Conservation (phyloP, 2,329 filamentous ascomycete genomes). For the Cercospora citrullina region DNA sequence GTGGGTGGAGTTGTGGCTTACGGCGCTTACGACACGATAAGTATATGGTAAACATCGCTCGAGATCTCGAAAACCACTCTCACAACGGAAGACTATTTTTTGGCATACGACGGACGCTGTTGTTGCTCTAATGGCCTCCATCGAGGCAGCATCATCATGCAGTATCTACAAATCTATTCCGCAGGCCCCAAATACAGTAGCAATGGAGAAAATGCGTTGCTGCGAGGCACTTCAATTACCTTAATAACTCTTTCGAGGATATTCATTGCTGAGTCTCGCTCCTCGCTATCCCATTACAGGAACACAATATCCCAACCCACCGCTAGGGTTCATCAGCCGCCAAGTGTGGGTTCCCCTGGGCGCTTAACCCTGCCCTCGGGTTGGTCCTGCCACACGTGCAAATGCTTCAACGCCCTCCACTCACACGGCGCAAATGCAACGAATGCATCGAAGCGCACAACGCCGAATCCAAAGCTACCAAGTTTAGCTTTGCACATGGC, state of each 20-base stretch:
- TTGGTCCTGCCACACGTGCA: slow-evolving; percentile 15
- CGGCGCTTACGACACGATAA: background rate
- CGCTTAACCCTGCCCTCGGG: slow-evolving; percentile 17
- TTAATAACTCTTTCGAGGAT: background rate
- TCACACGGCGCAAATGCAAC: slow-evolving; percentile 12
- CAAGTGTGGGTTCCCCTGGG: slow-evolving; percentile 5
- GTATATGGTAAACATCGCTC: background rate
- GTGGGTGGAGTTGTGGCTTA: background rate
- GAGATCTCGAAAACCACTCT: background rate
- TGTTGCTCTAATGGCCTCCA: background rate
- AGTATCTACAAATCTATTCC: background rate
- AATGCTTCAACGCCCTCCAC: slow-evolving; percentile 1
- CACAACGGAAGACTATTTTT: background rate
- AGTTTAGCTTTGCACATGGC: slow-evolving; percentile 15
- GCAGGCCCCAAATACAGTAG: background rate
- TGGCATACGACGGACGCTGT: background rate
- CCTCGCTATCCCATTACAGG: background rate
- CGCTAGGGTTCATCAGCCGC: background rate
- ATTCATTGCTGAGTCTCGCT: background rate
- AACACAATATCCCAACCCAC: background rate
- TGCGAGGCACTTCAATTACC: background rate
- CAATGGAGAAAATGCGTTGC: background rate
- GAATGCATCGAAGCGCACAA: background rate
- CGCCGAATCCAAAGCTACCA: slow-evolving; percentile 2
- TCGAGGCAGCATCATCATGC: background rate